Percentiles rank a stretch among this genome's conserved stretches.
Evolutionary conservation across 306 rosid genomes (phyloP).

Genomic region (Casuarina cunninghamiana): DNA sequence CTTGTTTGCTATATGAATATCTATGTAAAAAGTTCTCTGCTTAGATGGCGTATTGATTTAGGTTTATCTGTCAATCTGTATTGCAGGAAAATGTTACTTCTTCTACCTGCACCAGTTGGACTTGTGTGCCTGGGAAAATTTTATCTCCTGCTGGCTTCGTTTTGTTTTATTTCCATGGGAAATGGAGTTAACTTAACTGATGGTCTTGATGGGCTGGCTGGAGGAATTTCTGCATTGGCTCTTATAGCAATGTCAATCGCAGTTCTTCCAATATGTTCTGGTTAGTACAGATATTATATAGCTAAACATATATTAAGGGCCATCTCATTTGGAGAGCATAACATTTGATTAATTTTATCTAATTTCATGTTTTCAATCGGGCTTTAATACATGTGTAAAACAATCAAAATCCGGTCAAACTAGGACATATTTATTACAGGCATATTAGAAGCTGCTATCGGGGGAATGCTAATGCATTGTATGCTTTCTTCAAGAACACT

Average conservation of each 20-base stretch:
- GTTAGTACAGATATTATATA: slow-evolving; percentile 49
- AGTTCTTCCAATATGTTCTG: slow-evolving; percentile 92
- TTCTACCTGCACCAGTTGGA: slow-evolving; percentile 78
- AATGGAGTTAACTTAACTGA: slow-evolving; percentile 81
- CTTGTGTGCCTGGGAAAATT: slow-evolving; percentile 71
- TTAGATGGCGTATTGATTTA: slow-evolving; percentile 7
- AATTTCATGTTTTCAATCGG: background rate
- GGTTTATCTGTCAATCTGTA: slow-evolving; percentile 24
- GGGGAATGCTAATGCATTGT: background rate
- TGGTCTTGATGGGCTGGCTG: slow-evolving; percentile 94
- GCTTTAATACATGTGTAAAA: background rate
- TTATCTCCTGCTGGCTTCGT: slow-evolving; percentile 71
- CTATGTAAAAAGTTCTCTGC: background rate
- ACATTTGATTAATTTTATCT: background rate
- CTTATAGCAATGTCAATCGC: slow-evolving; percentile 91
- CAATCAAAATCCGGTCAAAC: background rate
- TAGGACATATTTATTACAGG: background rate
- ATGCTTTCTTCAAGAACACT: background rate
- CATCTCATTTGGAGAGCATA: background rate
- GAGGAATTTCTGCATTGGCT: slow-evolving; percentile 95
- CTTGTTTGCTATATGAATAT: background rate
- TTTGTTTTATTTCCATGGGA: slow-evolving; percentile 87
- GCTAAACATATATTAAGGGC: slow-evolving; percentile 3
- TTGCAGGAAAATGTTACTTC: slow-evolving; percentile 83
- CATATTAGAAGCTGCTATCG: background rate